Base-by-base conservation (phyloP, 768 basidiomycete species). In the Leccinum barrowsii region DNA sequence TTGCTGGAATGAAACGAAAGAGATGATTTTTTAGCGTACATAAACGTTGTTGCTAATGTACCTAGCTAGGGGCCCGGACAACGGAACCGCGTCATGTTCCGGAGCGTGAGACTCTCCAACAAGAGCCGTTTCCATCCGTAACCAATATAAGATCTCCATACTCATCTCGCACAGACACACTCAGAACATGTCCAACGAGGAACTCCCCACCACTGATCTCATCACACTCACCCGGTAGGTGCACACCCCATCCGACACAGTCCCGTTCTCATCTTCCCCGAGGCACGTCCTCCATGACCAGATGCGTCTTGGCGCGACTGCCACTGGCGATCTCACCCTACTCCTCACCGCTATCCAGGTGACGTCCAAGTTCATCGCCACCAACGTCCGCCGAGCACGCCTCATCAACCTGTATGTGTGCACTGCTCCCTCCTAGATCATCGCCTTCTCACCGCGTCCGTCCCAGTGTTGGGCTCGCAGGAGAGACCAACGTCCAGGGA, bases 341-440 rank as follows among this genome's bases (percentile, higher is more conserved):
- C 84, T 99, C 57, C 82, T 99, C 63, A 96, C 89, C 60, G 96
- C 94, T 50, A 98, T 99, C 73, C 94, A 97, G 73, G 86, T 94
- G 63, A 92, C 92, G 32, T 94, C 90, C 78, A 94, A 94, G 76
- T 98, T 98, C 80, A 98, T 98, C 71, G 92, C 95, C 2, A 95
- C 93, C 65, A 98, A 98, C 70, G 97, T 99, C 68, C 87, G 97
- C 64, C 92, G 93, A 76, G 97, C 97, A 26, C 85, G 96, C 51
- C 80, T 99, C 61, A 98, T 99, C 78, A 98, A 99, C 74, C 83
- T 99, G 91, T 96, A 67, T 69, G 92, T 78, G 52, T 78, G 50
- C 44, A 32, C 47, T 30, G 24, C 56, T 22, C 37, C 13, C 53
- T 15, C 48, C 42, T 19, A 17, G 24, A 42, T 21, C 1, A 2